A percentile compares a stretch with the other conserved stretches of the same genome.
These are phyloP conservation scores for Amanita pallidorosea DNA, from an alignment of 768 basidiomycete genomes.

Conservation along the genomic window DNA sequence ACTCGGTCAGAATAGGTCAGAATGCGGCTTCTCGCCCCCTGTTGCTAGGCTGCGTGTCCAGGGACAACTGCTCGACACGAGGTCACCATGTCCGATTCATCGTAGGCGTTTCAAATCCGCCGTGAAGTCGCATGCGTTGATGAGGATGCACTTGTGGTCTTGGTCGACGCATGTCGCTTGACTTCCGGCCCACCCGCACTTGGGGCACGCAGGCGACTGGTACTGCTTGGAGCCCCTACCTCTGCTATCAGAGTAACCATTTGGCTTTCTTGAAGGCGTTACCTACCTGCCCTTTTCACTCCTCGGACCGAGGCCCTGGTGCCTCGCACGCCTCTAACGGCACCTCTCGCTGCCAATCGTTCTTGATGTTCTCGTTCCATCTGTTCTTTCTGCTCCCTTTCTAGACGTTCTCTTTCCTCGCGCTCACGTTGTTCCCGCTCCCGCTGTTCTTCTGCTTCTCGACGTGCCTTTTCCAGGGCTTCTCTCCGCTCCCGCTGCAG, in stretches of 20 bases:
- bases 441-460: constrained; percentile 32
- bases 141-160: neutral
- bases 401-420: constrained; percentile 35
- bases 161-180: neutral
- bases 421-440: constrained; percentile 37
- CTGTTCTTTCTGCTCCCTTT: constrained; percentile 32
- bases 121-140: neutral
- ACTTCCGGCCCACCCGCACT: neutral
- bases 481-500: constrained; percentile 39
- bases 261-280: neutral
- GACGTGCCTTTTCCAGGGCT: constrained; percentile 27
- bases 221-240: neutral
- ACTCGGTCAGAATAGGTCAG: neutral
- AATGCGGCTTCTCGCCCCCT: neutral
- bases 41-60: neutral
- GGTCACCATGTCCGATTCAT: neutral
- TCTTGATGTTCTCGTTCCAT: constrained; percentile 36
- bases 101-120: neutral
- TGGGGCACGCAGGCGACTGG: constrained; percentile 2
- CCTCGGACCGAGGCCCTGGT: constrained; percentile 57
- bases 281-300: constrained; percentile 30
- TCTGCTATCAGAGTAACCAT: neutral
- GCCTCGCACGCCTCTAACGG: constrained; percentile 62
- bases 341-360: constrained; percentile 36
- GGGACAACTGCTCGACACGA: neutral